A percentile compares a stretch with the other conserved stretches of the same genome.
Conservation (phyloP, 208 protist species). For the Lotmaria passim region DNA sequence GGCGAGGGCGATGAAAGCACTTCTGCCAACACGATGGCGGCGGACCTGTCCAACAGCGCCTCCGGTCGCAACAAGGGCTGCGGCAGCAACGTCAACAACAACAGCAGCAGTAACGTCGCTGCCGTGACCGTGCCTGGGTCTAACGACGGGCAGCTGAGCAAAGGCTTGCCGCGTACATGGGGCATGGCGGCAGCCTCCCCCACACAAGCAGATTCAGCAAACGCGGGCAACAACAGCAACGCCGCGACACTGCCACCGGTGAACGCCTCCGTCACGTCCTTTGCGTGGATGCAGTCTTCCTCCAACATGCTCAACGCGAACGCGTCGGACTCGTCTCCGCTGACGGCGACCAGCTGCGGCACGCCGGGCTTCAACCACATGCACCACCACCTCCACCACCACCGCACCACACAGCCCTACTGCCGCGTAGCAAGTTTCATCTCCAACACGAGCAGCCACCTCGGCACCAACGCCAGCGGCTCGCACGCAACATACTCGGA, state of each 20-base stretch:
- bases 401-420: not conserved
- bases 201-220: too few relatives aligned
- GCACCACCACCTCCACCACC: slow-evolving; percentile 8
- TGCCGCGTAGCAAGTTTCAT: slow-evolving; percentile 21
- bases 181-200: not conserved
- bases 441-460: slow-evolving; percentile 26
- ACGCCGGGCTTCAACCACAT: not conserved
- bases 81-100: not conserved
- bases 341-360: not conserved
- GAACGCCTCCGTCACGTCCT: slow-evolving; percentile 4
- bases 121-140: too few relatives aligned
- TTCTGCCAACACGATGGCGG: not conserved
- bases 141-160: not conserved
- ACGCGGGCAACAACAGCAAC: not conserved
- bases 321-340: slow-evolving; percentile 5
- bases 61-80: not conserved
- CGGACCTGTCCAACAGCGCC: not conserved
- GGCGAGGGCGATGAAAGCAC: slow-evolving; percentile 2
- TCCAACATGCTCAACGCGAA: not conserved
- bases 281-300: slow-evolving; percentile 22
- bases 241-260: slow-evolving; percentile 7
- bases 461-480: slow-evolving; percentile 2
- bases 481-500: not conserved
- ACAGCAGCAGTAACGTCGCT: not conserved
- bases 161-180: slow-evolving; percentile 7